A percentile compares a stretch with the other conserved stretches of the same genome.
phyloP scores from a whole-genome alignment of 208 protist species.

The Crithidia bombi region DNA sequence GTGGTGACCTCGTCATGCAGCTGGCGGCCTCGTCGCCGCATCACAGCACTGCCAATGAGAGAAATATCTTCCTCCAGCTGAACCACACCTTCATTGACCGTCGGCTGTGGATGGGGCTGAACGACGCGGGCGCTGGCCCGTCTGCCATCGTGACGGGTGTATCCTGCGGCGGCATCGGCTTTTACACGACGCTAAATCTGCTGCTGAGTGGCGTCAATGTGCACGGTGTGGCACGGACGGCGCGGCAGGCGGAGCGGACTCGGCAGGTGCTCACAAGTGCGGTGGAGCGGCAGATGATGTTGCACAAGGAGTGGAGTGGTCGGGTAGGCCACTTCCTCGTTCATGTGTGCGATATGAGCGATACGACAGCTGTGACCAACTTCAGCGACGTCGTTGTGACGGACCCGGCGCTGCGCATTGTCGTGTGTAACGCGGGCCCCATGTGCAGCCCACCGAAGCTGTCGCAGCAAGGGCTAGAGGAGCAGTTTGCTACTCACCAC shows the following conservation, averaged over 20 bases:
- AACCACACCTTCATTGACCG: conserved; percentile 67
- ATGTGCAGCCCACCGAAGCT: conserved; percentile 44
- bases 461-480: conserved; percentile 52
- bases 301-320: conserved; percentile 65
- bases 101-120: conserved; percentile 59
- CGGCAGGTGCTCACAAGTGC: conserved; percentile 49
- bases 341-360: conserved; percentile 68
- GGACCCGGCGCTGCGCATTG: conserved; percentile 57
- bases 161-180: conserved; percentile 70
- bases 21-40: conserved; percentile 55
- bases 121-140: conserved; percentile 33
- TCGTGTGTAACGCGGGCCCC: conserved; percentile 58
- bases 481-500: conserved; percentile 66
- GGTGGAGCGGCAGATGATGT: conserved; percentile 53
- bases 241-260: conserved; percentile 31
- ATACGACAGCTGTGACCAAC: conserved; percentile 50
- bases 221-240: conserved; percentile 54
- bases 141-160: conserved; percentile 69
- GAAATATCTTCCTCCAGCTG: conserved; percentile 53
- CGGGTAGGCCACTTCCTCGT: conserved; percentile 47
- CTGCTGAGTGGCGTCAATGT: conserved; percentile 77
- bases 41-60: conserved; percentile 41
- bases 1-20: conserved; percentile 70
- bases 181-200: conserved; percentile 71
- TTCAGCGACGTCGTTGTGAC: conserved; percentile 42